These are phyloP conservation scores for Xylaria palmicola DNA, from an alignment of 495 filamentous ascomycete genomes.

Conservation along the genomic window DNA sequence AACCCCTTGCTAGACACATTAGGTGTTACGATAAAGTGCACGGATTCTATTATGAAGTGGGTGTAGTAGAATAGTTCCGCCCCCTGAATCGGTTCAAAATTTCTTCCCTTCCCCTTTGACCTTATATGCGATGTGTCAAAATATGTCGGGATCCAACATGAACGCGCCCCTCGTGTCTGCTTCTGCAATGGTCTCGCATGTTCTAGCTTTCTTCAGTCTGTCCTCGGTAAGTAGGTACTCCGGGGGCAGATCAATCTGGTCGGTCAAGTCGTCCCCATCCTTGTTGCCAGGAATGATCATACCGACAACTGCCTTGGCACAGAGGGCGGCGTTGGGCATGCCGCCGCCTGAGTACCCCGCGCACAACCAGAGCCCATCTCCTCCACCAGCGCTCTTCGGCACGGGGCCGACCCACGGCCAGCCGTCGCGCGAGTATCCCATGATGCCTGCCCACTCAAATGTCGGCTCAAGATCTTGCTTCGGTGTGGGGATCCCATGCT, in stretches of 20 bases:
- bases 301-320: conserved; percentile 61
- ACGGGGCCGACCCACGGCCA: conserved; percentile 67
- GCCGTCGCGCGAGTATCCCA: conserved; percentile 71
- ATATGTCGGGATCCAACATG: conserved; percentile 40
- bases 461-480: conserved; percentile 52
- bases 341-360: conserved; percentile 73
- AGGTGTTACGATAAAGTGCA: too few relatives aligned
- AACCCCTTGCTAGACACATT: too few relatives aligned
- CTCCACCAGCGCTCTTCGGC: conserved; percentile 41
- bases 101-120: too few relatives aligned
- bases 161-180: conserved; percentile 22
- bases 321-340: conserved; percentile 74
- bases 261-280: conserved; percentile 21
- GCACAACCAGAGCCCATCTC: conserved; percentile 51
- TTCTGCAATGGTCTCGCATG: conserved; percentile 19
- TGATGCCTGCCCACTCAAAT: conserved; percentile 76
- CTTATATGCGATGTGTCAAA: too few relatives aligned
- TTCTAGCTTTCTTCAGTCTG: conserved; percentile 29
- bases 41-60: too few relatives aligned
- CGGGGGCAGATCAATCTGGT: conserved; percentile 35
- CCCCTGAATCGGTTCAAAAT: too few relatives aligned
- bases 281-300: conserved; percentile 51
- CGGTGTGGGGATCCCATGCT: background rate
- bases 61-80: too few relatives aligned
- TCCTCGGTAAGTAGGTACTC: conserved; percentile 49